phyloP scores from a whole-genome alignment of 352 stramenopile species.

The Pythium rhizo-oryzae region DNA sequence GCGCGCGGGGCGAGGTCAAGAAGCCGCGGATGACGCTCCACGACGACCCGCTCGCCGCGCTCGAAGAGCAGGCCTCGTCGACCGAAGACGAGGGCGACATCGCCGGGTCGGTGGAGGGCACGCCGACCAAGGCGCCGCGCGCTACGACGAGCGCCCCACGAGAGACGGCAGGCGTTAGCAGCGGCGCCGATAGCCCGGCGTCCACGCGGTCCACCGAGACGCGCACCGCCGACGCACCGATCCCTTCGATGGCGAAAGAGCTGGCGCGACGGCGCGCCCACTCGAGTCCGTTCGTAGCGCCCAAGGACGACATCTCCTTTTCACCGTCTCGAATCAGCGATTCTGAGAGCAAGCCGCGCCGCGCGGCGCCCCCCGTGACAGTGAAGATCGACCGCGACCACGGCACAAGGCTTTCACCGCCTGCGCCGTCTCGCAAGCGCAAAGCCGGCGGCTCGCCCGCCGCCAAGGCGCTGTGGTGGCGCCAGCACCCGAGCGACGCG shows the following conservation, averaged over 20 bases:
- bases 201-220: conserved; percentile 7
- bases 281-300: conserved; percentile 12
- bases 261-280: background rate
- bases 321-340: background rate
- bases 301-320: background rate
- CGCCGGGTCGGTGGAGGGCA: background rate
- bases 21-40: conserved; percentile 4
- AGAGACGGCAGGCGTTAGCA: background rate
- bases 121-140: background rate
- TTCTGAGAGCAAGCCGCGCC: background rate
- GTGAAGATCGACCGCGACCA: background rate
- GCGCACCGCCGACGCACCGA: background rate
- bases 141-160: background rate
- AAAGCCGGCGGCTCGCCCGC: conserved; percentile 10
- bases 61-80: conserved; percentile 5
- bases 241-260: background rate
- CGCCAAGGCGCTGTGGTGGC: conserved; percentile 18
- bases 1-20: conserved; percentile 23
- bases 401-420: background rate
- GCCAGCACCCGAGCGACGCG: conserved; percentile 7
- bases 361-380: background rate
- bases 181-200: conserved; percentile 5
- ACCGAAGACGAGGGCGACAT: conserved; percentile 7
- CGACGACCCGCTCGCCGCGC: conserved; percentile 10
- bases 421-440: conserved; percentile 3